Conservation (phyloP, 495 filamentous ascomycete species). For the Xylaria venustula region DNA sequence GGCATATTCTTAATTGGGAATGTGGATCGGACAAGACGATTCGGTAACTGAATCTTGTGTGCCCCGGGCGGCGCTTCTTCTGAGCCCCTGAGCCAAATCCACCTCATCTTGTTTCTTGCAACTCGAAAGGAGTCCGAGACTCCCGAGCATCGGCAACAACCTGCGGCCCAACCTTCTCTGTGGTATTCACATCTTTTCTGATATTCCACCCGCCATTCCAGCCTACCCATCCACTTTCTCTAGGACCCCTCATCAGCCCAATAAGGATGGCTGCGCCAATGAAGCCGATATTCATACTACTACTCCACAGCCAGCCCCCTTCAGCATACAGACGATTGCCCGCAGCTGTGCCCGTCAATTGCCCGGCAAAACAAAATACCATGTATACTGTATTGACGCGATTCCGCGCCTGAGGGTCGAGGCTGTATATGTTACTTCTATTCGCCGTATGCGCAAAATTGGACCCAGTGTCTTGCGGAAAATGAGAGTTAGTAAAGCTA, state of each 20-base stretch:
- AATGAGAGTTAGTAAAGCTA: not conserved
- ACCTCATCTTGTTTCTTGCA: not conserved
- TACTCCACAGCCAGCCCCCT: constrained; percentile 68
- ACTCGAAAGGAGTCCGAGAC: not conserved
- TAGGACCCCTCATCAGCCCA: constrained; percentile 60
- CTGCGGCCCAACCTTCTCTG: not conserved
- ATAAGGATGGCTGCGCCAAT: constrained; percentile 59
- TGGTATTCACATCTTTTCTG: constrained; percentile 25
- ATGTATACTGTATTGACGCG: constrained; percentile 83
- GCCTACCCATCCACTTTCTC: constrained; percentile 70
- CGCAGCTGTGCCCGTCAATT: constrained; percentile 71
- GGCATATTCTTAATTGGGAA: too few relatives aligned
- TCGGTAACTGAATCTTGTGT: too few relatives aligned
- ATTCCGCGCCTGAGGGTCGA: constrained; percentile 71
- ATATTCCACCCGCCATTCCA: constrained; percentile 69
- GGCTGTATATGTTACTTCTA: constrained; percentile 64
- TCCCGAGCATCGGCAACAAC: not conserved
- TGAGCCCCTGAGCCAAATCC: too few relatives aligned
- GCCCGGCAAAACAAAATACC: constrained; percentile 70
- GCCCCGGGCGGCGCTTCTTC: too few relatives aligned
- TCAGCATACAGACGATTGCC: constrained; percentile 69
- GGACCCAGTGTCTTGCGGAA: constrained; percentile 62
- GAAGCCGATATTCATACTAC: constrained; percentile 66
- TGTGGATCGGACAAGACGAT: too few relatives aligned
- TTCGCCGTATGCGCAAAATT: constrained; percentile 78